These are phyloP conservation scores for Corylus americana DNA, from an alignment of 306 rosid species.

Conservation along the genomic window DNA sequence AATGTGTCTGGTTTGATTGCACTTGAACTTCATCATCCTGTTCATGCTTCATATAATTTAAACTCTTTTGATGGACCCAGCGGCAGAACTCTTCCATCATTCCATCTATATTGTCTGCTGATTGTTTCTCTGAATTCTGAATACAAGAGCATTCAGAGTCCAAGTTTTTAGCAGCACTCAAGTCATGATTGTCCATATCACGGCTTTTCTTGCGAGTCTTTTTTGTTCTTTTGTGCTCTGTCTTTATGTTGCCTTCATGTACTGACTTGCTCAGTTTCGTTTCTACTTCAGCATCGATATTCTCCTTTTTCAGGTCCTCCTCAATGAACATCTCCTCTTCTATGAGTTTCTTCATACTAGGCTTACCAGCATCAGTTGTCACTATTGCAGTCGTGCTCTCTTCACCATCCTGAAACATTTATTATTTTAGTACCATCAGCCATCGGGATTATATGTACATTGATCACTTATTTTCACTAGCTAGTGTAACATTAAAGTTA, in stretches of 20 bases:
- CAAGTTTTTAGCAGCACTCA: conserved; percentile 41
- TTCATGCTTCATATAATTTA: conserved; percentile 38
- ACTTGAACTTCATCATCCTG: conserved; percentile 41
- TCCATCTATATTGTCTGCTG: conserved; percentile 55
- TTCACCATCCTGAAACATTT: conserved; percentile 57
- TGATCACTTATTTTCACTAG: conserved; percentile 3
- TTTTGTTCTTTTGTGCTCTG: conserved; percentile 48
- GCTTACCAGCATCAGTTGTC: conserved; percentile 51
- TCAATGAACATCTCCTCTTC: conserved; percentile 87
- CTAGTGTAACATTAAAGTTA: not conserved
- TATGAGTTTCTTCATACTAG: conserved; percentile 93
- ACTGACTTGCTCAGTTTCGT: conserved; percentile 39
- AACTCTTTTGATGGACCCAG: conserved; percentile 47
- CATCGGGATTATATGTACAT: conserved; percentile 21
- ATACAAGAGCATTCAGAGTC: conserved; percentile 40
- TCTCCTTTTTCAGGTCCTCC: conserved; percentile 43
- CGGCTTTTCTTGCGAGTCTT: conserved; percentile 55
- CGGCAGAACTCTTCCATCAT: conserved; percentile 71
- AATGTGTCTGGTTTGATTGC: conserved; percentile 47
- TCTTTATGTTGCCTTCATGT: conserved; percentile 39
- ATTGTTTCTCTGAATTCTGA: conserved; percentile 51
- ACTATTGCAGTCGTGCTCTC: conserved; percentile 36
- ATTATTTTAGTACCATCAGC: conserved; percentile 13
- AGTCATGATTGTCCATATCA: conserved; percentile 53
- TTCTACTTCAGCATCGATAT: conserved; percentile 35